Conservation (phyloP, 306 rosid species). For the Parietaria judaica region DNA sequence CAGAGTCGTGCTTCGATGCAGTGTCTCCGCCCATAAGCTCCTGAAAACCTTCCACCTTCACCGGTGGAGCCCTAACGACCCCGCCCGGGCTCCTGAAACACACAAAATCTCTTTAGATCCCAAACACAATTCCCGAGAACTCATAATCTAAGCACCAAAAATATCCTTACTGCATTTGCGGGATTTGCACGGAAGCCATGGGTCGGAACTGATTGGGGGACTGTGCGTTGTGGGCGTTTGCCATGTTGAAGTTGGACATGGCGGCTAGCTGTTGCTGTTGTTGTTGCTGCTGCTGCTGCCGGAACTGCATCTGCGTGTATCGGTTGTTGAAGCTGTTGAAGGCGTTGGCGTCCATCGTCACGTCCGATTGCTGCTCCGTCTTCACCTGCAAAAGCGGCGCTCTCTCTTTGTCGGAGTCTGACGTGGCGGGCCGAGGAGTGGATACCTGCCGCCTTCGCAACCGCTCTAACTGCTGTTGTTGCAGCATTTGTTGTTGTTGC, state of each 20-base stretch:
- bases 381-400: constrained; percentile 77
- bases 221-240: constrained; percentile 58
- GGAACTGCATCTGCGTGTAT: constrained; percentile 64
- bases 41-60: constrained; percentile 87
- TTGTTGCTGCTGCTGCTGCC: no score
- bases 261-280: constrained; percentile 69
- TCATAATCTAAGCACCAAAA: not conserved
- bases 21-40: constrained; percentile 91
- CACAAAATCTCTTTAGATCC: constrained; percentile 8
- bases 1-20: constrained; percentile 69
- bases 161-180: constrained; percentile 58
- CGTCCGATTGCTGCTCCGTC: constrained; percentile 60
- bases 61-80: constrained; percentile 76
- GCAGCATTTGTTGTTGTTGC: constrained; percentile 55
- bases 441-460: constrained; percentile 51
- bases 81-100: constrained; percentile 53
- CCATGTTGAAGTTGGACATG: constrained; percentile 50
- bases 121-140: no score
- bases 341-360: constrained; percentile 49
- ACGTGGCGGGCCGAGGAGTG: constrained; percentile 49
- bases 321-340: constrained; percentile 43
- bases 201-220: constrained; percentile 61
- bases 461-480: constrained; percentile 53
- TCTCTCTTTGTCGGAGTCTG: constrained; percentile 67
- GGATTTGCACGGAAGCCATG: constrained; percentile 50